Percentiles rank a stretch among this genome's conserved stretches.
Conservation (phyloP, 805 yeast species). For the Cyberlindnera amylophila region DNA sequence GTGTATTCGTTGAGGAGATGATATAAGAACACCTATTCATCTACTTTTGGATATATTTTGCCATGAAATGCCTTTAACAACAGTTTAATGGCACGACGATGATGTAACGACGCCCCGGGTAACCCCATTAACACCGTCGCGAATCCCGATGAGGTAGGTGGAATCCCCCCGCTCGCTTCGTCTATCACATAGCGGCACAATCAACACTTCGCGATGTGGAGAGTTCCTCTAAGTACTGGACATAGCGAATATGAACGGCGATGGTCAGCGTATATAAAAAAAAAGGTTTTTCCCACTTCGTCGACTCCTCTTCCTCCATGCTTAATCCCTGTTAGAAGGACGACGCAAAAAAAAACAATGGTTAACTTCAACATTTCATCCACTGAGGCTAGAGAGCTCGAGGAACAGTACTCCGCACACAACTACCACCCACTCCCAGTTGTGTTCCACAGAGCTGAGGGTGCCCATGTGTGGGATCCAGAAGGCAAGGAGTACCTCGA, state of each 20-base stretch:
- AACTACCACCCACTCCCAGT: conserved; percentile 97
- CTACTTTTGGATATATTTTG: too few relatives aligned
- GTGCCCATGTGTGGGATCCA: conserved; percentile 97
- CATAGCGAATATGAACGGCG: conserved; percentile 22
- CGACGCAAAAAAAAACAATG: conserved; percentile 6
- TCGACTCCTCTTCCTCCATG: neutral
- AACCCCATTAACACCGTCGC: too few relatives aligned
- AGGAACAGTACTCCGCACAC: conserved; percentile 85
- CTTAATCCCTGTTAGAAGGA: neutral
- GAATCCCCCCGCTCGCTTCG: conserved; percentile 26
- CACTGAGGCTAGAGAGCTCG: conserved; percentile 59
- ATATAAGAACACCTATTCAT: too few relatives aligned
- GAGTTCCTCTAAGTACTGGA: conserved; percentile 24
- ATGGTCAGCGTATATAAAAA: conserved; percentile 4
- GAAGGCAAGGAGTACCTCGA: conserved; percentile 94
- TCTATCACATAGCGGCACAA: conserved; percentile 25
- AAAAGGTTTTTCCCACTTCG: neutral
- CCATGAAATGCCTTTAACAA: too few relatives aligned
- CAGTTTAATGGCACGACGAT: too few relatives aligned
- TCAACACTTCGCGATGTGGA: conserved; percentile 9
- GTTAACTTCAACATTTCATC: conserved; percentile 52
- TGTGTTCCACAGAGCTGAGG: conserved; percentile 79
- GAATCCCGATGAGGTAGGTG: too few relatives aligned
- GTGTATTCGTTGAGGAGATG: too few relatives aligned
- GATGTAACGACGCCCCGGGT: too few relatives aligned